These are phyloP conservation scores for Globisporangium middletonii DNA, from an alignment of 352 stramenopile species.

Conservation along the genomic window DNA sequence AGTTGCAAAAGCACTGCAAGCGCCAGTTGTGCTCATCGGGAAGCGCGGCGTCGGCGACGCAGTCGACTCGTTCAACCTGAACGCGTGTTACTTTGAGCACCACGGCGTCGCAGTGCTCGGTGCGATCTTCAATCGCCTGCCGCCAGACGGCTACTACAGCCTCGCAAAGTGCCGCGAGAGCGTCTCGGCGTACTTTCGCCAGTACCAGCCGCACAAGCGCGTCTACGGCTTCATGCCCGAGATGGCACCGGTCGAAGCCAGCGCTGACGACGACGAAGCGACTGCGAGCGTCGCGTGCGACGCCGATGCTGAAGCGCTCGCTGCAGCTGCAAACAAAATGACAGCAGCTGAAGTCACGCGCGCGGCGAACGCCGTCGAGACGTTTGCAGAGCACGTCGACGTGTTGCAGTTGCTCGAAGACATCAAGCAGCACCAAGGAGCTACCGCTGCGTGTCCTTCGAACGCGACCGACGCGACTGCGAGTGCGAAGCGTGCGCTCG, in stretches of 20 bases:
- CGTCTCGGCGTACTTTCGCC: constrained; percentile 90
- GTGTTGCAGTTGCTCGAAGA: constrained; percentile 31
- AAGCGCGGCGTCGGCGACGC: constrained; percentile 95
- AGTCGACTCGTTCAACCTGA: constrained; percentile 97
- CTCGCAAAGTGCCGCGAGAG: constrained; percentile 87
- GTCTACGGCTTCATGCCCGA: constrained; percentile 86
- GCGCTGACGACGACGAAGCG: neutral
- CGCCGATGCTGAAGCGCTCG: neutral
- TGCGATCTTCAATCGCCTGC: constrained; percentile 95
- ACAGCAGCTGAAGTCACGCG: constrained; percentile 7
- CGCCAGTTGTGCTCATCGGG: constrained; percentile 92
- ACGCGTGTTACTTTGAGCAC: constrained; percentile 93
- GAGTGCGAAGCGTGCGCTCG: neutral
- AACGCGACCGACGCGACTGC: neutral
- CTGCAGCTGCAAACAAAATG: constrained; percentile 15
- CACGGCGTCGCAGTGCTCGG: constrained; percentile 91
- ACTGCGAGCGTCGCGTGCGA: neutral
- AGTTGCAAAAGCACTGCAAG: constrained; percentile 53
- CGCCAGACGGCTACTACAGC: constrained; percentile 92
- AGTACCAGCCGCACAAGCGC: constrained; percentile 57
- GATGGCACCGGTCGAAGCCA: constrained; percentile 23
- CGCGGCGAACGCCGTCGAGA: constrained; percentile 32
- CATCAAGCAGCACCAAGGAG: constrained; percentile 15
- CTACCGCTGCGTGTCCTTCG: no score
- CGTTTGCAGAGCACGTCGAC: constrained; percentile 30